Conservation (phyloP, 106 monocot species). For the Acorus gramineus region DNA sequence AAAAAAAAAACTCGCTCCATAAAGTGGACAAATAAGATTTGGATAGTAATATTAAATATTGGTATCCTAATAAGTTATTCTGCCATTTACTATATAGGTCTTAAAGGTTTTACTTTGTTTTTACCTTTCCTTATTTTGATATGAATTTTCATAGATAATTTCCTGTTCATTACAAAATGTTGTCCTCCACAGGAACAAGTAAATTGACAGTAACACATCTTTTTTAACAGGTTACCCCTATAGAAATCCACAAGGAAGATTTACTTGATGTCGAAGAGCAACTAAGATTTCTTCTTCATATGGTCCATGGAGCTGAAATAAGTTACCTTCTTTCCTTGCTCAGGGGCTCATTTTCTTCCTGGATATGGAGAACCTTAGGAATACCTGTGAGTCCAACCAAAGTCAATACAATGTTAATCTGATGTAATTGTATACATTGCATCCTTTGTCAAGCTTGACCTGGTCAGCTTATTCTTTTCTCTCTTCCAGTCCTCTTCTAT, state of each 20-base stretch:
- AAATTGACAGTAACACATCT: neutral
- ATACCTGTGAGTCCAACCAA: slow-evolving; percentile 40
- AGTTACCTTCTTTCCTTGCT: slow-evolving; percentile 47
- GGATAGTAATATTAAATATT: too few relatives aligned
- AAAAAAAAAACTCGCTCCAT: too few relatives aligned
- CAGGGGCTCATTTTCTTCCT: slow-evolving; percentile 58
- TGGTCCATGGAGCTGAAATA: slow-evolving; percentile 53
- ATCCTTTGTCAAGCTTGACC: neutral
- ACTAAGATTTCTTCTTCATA: slow-evolving; percentile 60
- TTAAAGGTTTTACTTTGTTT: too few relatives aligned
- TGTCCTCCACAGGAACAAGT: too few relatives aligned
- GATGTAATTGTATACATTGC: neutral
- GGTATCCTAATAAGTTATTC: too few relatives aligned
- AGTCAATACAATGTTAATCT: neutral
- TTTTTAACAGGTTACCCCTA: slow-evolving; percentile 69
- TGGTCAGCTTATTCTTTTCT: slow-evolving; percentile 7
- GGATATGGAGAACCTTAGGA: slow-evolving; percentile 77
- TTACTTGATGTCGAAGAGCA: slow-evolving; percentile 76
- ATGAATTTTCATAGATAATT: too few relatives aligned
- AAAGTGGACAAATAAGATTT: too few relatives aligned
- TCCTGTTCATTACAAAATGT: too few relatives aligned
- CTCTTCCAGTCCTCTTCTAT: slow-evolving; percentile 59
- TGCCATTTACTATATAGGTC: too few relatives aligned
- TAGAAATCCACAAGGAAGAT: slow-evolving; percentile 69
- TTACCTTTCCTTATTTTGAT: too few relatives aligned